phyloP scores from a whole-genome alignment of 768 basidiomycete genomes.

The Cytidiella melzeri region DNA sequence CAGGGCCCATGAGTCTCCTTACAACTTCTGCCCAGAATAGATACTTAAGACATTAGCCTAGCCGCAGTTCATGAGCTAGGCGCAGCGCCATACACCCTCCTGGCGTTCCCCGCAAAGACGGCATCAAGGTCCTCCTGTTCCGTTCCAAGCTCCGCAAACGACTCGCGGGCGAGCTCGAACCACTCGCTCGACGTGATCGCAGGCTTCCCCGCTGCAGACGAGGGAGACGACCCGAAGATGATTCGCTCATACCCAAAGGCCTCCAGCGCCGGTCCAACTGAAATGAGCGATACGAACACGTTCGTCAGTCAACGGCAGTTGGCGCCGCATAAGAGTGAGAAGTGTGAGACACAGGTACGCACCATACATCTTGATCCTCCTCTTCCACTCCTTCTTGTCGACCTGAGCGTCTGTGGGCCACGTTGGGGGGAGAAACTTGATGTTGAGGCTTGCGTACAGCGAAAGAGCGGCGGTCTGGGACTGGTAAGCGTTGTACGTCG shows the following conservation, averaged over 20 bases:
- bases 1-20: not conserved
- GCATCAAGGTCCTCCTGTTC: conserved; percentile 74
- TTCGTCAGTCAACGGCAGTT: not conserved
- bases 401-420: conserved; percentile 51
- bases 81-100: conserved; percentile 31
- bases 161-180: conserved; percentile 78
- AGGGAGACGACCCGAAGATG: conserved; percentile 74
- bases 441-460: conserved; percentile 60
- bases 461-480: conserved; percentile 67
- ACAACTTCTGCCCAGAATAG: not conserved
- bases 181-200: conserved; percentile 45
- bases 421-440: conserved; percentile 73
- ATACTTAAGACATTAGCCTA: not conserved
- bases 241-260: conserved; percentile 83
- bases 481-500: conserved; percentile 68
- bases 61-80: not conserved
- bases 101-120: conserved; percentile 56
- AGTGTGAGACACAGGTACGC: conserved; percentile 34
- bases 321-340: not conserved
- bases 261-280: conserved; percentile 78
- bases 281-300: not conserved
- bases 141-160: conserved; percentile 70
- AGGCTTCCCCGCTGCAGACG: conserved; percentile 41
- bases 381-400: conserved; percentile 54
- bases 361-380: conserved; percentile 83